Percentiles rank a stretch among this genome's conserved stretches.
Evolutionary conservation across 2,329 filamentous ascomycete genomes (phyloP).

Genomic region (Colletotrichum echinochloae): DNA sequence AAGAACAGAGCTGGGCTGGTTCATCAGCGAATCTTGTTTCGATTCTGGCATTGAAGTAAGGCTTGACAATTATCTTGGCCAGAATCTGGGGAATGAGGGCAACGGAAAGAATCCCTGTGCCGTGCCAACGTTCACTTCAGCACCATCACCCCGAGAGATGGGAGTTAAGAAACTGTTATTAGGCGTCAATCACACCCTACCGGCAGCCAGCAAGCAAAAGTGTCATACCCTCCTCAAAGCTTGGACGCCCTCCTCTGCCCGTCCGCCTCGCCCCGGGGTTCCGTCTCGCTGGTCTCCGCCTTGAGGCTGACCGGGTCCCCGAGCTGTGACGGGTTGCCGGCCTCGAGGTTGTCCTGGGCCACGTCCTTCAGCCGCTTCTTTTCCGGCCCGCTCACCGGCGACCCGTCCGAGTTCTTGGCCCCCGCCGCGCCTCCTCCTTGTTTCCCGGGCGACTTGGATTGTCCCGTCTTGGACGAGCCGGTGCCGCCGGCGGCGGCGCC

Average conservation of each 20-base stretch:
- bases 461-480: too few relatives aligned
- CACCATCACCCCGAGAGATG: neutral
- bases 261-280: constrained; percentile 47
- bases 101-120: too few relatives aligned
- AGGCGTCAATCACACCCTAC: neutral
- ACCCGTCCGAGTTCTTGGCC: constrained; percentile 38
- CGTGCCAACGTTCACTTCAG: neutral
- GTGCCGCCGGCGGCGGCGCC: too few relatives aligned
- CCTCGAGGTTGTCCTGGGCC: constrained; percentile 45
- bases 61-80: too few relatives aligned
- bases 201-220: neutral
- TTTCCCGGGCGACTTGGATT: too few relatives aligned
- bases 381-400: constrained; percentile 29
- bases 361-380: constrained; percentile 39
- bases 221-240: constrained; percentile 4
- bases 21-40: neutral
- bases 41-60: neutral
- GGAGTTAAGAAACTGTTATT: neutral
- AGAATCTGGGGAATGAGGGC: too few relatives aligned
- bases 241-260: constrained; percentile 41
- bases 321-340: constrained; percentile 52
- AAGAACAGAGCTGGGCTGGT: neutral
- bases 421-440: constrained; percentile 7
- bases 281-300: constrained; percentile 50
- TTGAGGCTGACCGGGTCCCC: constrained; percentile 56